Percentiles rank a stretch among this genome's conserved stretches.
Evolutionary conservation across 345 rosid species (phyloP).

Genomic region (Aurinia saxatilis): DNA sequence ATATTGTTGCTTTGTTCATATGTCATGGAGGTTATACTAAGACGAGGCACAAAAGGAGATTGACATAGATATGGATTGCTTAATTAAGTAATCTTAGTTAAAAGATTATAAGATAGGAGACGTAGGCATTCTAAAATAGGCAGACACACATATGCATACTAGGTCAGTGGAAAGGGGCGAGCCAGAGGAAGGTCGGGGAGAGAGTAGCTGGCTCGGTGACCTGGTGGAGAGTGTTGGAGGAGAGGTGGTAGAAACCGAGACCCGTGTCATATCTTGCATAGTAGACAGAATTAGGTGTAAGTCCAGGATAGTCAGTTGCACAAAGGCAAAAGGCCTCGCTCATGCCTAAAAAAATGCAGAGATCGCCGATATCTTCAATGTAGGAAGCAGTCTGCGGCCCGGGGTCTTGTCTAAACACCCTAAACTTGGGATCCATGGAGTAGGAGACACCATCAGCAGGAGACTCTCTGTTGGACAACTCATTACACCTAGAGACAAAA

Average conservation of each 20-base stretch:
- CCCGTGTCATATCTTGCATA: not conserved
- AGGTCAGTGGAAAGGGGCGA: not conserved
- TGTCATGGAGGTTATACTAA: no score
- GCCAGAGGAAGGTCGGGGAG: not conserved
- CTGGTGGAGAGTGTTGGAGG: not conserved
- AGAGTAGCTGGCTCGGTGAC: not conserved
- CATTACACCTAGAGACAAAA: no score
- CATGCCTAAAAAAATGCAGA: not conserved
- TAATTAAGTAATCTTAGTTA: no score
- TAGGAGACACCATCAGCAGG: no score
- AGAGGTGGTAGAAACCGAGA: not conserved
- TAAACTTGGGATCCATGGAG: no score
- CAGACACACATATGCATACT: no score
- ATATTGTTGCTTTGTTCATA: no score
- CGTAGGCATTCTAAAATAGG: no score
- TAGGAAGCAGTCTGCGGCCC: not conserved
- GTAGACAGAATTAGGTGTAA: not conserved
- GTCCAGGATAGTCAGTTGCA: not conserved
- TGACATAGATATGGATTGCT: no score
- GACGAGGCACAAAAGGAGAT: no score
- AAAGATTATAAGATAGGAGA: no score
- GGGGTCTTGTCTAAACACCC: slow-evolving; percentile 5
- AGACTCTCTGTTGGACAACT: no score
- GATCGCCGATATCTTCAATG: slow-evolving; percentile 16
- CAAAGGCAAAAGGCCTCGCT: not conserved